Percentiles rank a stretch among this genome's conserved stretches.
phyloP scores from a whole-genome alignment of 140 eudicot genomes.

The Erigeron philadelphicus region DNA sequence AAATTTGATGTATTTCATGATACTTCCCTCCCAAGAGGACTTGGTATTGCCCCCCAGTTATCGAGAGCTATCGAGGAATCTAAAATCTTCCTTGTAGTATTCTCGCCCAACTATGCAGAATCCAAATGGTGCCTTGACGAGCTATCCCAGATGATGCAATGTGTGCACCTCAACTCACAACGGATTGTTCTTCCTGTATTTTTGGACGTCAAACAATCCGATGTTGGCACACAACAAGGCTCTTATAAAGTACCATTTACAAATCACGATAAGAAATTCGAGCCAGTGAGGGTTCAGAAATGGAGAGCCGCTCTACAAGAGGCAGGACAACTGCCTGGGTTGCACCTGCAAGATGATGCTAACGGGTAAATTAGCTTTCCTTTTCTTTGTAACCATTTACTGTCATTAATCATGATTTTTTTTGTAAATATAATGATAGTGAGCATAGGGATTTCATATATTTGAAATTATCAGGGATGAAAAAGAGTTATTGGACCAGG shows the following conservation, averaged over 20 bases:
- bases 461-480: constrained; percentile 5
- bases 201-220: constrained; percentile 4
- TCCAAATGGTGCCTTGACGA: constrained; percentile 31
- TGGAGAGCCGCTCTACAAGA: constrained; percentile 16
- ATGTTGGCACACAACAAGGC: constrained; percentile 3
- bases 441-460: not conserved
- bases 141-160: constrained; percentile 14
- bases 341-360: constrained; percentile 24
- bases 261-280: not conserved
- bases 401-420: too few relatives aligned
- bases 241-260: not conserved
- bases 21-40: constrained; percentile 14
- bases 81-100: constrained; percentile 14
- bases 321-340: constrained; percentile 14
- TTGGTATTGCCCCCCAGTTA: not conserved
- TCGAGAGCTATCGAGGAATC: constrained; percentile 18
- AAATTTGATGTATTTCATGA: constrained; percentile 18
- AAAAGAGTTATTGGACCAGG: not conserved
- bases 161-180: not conserved
- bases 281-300: constrained; percentile 6
- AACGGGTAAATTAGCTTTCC: constrained; percentile 4
- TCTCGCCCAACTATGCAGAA: constrained; percentile 21
- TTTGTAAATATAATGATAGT: too few relatives aligned
- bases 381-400: too few relatives aligned
- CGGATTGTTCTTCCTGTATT: constrained; percentile 20